A percentile compares a stretch with the other conserved stretches of the same genome.
These are phyloP conservation scores for Rheum nobile DNA, from an alignment of 148 eudicot species.

Conservation along the genomic window DNA sequence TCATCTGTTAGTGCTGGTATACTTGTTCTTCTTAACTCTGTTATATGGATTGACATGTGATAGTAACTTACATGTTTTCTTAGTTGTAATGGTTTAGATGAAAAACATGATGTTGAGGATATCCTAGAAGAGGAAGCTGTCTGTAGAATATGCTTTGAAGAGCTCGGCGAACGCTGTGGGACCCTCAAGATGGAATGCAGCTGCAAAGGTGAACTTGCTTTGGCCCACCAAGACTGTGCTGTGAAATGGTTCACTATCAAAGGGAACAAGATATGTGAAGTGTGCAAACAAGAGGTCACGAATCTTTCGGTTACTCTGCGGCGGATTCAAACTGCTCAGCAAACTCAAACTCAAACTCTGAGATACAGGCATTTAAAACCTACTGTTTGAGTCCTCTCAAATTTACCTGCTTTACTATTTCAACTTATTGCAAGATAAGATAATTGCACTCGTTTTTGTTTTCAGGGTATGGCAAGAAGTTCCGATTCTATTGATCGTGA, in stretches of 20 bases:
- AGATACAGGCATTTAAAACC: constrained; percentile 39
- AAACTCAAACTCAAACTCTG: constrained; percentile 26
- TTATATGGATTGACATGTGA: constrained; percentile 3
- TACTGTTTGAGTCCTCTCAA: neutral
- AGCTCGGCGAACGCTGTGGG: constrained; percentile 71
- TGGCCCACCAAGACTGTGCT: constrained; percentile 87
- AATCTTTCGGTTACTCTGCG: constrained; percentile 87
- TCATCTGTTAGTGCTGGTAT: constrained; percentile 43
- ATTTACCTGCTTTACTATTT: neutral
- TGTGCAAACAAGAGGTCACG: constrained; percentile 80
- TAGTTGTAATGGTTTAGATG: constrained; percentile 35
- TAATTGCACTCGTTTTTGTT: neutral
- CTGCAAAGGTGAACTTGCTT: constrained; percentile 95
- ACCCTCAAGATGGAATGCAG: constrained; percentile 90
- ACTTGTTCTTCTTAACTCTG: constrained; percentile 5
- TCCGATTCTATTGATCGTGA: constrained; percentile 78
- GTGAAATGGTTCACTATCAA: constrained; percentile 94
- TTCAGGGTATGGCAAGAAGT: constrained; percentile 94
- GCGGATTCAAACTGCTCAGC: constrained; percentile 47
- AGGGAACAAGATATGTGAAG: constrained; percentile 91
- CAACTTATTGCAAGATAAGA: too few species aligned
- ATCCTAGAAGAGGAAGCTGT: constrained; percentile 93
- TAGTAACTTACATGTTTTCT: constrained; percentile 23
- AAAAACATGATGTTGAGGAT: constrained; percentile 37
- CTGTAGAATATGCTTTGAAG: constrained; percentile 88